These are phyloP conservation scores for Coccomyxa subellipsoidea DNA, from an alignment of 163 green algal species.

Conservation along the genomic window DNA sequence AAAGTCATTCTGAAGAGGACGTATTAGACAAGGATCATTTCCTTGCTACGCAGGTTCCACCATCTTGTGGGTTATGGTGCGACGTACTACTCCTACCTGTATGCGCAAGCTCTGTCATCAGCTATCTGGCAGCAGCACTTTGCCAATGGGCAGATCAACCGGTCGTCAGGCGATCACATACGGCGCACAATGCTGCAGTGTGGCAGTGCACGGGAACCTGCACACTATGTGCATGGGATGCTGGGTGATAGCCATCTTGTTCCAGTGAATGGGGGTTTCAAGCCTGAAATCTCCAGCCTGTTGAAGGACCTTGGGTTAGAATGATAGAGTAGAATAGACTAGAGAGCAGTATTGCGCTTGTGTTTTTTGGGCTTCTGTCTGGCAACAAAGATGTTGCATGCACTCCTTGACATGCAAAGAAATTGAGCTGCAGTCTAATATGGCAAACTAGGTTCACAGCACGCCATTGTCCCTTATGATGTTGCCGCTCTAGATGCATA, in stretches of 20 bases:
- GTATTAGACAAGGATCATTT: too few species aligned
- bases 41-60: constrained; percentile 40
- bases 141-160: constrained; percentile 40
- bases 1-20: too few species aligned
- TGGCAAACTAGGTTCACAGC: too few species aligned
- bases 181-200: not conserved
- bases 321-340: too few species aligned
- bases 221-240: not conserved
- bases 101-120: constrained; percentile 61
- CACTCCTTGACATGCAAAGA: too few species aligned
- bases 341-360: too few species aligned
- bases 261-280: not conserved
- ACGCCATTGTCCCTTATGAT: too few species aligned
- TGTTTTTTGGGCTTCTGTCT: too few species aligned
- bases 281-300: not conserved
- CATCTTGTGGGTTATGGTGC: constrained; percentile 79
- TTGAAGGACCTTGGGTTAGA: not conserved
- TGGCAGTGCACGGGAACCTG: not conserved
- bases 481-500: too few species aligned
- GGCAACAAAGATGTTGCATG: too few species aligned
- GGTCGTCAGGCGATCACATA: constrained; percentile 30
- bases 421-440: too few species aligned
- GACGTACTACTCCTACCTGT: constrained; percentile 82
- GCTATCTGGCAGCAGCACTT: constrained; percentile 59
- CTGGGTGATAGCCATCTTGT: not conserved